phyloP scores from a whole-genome alignment of 2,329 filamentous ascomycete genomes.

The Stagonosporopsis tanaceti region DNA sequence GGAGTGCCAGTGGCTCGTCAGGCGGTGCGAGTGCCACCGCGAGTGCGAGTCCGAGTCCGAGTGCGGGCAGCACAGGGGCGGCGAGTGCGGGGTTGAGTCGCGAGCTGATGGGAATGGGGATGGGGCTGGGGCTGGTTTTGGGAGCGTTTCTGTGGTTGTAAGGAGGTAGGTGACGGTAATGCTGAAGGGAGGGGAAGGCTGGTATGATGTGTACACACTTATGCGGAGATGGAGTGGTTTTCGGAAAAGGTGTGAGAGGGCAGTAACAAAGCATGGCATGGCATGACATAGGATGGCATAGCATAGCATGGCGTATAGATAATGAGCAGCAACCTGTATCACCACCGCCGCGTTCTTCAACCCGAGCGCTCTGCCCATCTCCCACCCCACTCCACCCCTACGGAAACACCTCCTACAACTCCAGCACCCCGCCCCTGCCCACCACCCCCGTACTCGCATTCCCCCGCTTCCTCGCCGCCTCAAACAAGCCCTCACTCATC shows the following conservation, averaged over 20 bases:
- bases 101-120: conserved; percentile 31
- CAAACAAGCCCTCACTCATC: conserved; percentile 68
- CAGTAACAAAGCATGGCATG: neutral
- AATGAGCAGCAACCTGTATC: no score
- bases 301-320: neutral
- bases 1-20: conserved; percentile 3
- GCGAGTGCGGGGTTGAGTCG: conserved; percentile 28
- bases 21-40: conserved; percentile 13
- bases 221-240: no score
- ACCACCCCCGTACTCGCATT: conserved; percentile 10
- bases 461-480: conserved; percentile 50
- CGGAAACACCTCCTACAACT: conserved; percentile 6
- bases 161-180: neutral
- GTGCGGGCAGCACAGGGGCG: conserved; percentile 24
- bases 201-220: neutral
- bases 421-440: neutral
- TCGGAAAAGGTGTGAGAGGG: neutral
- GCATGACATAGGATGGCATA: neutral
- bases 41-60: conserved; percentile 1
- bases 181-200: no score
- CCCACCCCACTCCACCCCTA: neutral
- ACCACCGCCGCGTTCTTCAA: no score
- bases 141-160: conserved; percentile 33
- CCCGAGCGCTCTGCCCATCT: no score
- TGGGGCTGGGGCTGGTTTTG: conserved; percentile 30